Evolutionary conservation across 352 stramenopile genomes (phyloP), one percentile per base, ranked within the genome.

Genomic region (Thraustochytrium sp.): DNA sequence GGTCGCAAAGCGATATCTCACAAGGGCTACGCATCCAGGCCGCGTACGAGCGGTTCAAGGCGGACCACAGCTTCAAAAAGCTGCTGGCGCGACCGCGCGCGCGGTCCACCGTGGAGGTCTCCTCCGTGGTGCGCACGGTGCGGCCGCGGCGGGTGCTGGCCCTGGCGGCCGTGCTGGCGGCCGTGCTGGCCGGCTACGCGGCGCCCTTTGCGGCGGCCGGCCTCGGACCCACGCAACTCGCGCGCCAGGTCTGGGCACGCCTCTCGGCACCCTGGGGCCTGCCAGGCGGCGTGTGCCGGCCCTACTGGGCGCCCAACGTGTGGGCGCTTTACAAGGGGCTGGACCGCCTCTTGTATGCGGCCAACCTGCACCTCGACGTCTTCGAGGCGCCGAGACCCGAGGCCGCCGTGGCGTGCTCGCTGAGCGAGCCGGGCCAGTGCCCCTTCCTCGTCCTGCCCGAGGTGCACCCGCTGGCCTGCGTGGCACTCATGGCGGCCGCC

Each of bases 241-340:
- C 26, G 5, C 18, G 34, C 11, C 46, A 40, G 46, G 16, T 80
- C 9, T 75, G 5, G 5, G 63, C 26, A 11, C 68, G 68, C 8
- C 49, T 80, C 23, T 48, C 34, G 11, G 26, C 62, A 16, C 26
- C 68, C 11, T 80, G 26, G 68, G 37, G 5, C 8, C 31, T 77
- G 23, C 34, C 8, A 0, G 48, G 31, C 23, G 34, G 68, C 38
- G 48, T 72, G 31, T 72, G 42, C 2, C 68, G 51, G 31, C 2
- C 68, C 1, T 80, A 80, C 49, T 80, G 68, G 68, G 68, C 68
- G 38, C 68, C 68, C 2, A 80, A 80, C 53, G 42, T 80, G 3
- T 80, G 68, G 68, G 68, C 68, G 23, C 68, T 80, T 9, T 80
- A 80, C 53, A 65, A 46, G n/a, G 68, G 48, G 8, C 68, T 80